Conservation (phyloP, 2,329 filamentous ascomycete species). For the Cyclaneusma minus region DNA sequence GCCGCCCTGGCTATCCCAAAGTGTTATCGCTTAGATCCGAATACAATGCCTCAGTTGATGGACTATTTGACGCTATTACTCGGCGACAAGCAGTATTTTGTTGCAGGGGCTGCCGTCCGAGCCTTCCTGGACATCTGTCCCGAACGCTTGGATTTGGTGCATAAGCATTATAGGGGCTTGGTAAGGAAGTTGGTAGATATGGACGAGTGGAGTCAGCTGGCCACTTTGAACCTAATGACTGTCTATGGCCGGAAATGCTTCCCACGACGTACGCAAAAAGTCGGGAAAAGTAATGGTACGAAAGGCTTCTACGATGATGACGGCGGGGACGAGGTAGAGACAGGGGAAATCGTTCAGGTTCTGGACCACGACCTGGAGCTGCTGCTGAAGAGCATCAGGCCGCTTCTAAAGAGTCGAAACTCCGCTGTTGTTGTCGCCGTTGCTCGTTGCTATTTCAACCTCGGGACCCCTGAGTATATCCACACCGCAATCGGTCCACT, state of each 20-base stretch:
- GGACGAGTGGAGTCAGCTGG: conserved; percentile 96
- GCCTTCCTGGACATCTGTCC: conserved; percentile 86
- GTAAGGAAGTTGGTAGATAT: conserved; percentile 91
- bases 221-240: conserved; percentile 67
- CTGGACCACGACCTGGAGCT: conserved; percentile 73
- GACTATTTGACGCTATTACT: conserved; percentile 68
- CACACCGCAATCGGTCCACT: conserved; percentile 66
- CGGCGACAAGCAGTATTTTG: conserved; percentile 87
- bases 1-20: conserved; percentile 91
- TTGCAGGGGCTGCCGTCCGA: conserved; percentile 83
- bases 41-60: conserved; percentile 66
- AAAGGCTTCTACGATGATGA: conserved; percentile 68
- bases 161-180: conserved; percentile 73
- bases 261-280: conserved; percentile 47
- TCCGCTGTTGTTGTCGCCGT: conserved; percentile 85
- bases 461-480: conserved; percentile 68
- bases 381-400: conserved; percentile 62
- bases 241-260: conserved; percentile 81
- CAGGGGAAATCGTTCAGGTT: conserved; percentile 34
- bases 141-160: conserved; percentile 72
- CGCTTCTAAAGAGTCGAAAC: conserved; percentile 85
- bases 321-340: conserved; percentile 26
- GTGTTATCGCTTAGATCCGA: conserved; percentile 82
- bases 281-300: conserved; percentile 33
- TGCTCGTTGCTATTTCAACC: conserved; percentile 66